Percentiles rank a stretch among this genome's conserved stretches.
phyloP scores from a whole-genome alignment of 1,284 basidiomycete genomes.

The Tilletia caries region DNA sequence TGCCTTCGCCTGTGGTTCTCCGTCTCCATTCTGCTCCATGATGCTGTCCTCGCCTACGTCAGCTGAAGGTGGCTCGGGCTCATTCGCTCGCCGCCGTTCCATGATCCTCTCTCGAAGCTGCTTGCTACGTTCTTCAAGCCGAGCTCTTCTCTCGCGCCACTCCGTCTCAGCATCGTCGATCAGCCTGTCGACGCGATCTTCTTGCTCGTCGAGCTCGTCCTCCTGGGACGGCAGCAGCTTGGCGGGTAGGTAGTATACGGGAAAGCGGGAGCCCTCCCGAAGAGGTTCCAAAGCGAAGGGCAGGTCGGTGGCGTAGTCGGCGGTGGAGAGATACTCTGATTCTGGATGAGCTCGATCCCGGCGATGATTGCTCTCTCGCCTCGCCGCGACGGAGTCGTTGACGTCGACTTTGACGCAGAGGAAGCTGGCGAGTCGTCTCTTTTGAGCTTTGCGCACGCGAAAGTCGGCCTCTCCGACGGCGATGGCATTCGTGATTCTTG shows the following conservation, averaged over 20 bases:
- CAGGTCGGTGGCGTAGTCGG: slow-evolving; percentile 8
- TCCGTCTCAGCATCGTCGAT: slow-evolving; percentile 25
- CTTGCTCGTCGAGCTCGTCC: slow-evolving; percentile 24
- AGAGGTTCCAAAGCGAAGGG: not conserved
- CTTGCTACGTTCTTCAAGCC: slow-evolving; percentile 11
- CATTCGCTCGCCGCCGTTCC: not conserved
- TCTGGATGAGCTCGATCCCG: not conserved
- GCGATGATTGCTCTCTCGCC: slow-evolving; percentile 8
- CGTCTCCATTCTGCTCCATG: too few relatives aligned
- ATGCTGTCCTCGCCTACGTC: not conserved
- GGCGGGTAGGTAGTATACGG: slow-evolving; percentile 24
- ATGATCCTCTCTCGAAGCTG: not conserved
- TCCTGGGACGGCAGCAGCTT: slow-evolving; percentile 24
- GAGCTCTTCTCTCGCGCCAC: slow-evolving; percentile 16
- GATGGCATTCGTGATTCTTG: slow-evolving; percentile 2
- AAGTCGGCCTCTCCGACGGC: slow-evolving; percentile 14
- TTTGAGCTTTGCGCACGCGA: slow-evolving; percentile 19
- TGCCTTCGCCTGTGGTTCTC: too few relatives aligned
- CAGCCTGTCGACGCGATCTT: slow-evolving; percentile 20
- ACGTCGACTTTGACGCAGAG: slow-evolving; percentile 2
- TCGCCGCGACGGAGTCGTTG: not conserved
- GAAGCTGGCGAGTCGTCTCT: slow-evolving; percentile 27
- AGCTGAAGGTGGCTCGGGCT: not conserved
- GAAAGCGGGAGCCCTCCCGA: slow-evolving; percentile 10
- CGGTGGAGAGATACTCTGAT: not conserved